A percentile compares a stretch with the other conserved stretches of the same genome.
phyloP scores from a whole-genome alignment of 2,329 filamentous ascomycete genomes.

The Aspergillus thermomutatus region DNA sequence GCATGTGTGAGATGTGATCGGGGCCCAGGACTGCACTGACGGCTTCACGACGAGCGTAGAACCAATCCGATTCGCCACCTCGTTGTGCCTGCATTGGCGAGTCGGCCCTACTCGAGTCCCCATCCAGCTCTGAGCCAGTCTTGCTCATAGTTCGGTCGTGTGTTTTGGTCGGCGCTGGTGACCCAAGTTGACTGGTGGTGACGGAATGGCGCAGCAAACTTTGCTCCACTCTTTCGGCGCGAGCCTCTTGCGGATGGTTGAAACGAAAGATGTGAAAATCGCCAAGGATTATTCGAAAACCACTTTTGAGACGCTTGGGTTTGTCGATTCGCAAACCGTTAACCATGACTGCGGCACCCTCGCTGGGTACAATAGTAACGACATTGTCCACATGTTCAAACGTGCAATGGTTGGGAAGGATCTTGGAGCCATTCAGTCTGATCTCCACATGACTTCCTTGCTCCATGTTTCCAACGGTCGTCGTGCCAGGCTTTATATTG shows the following conservation, averaged over 20 bases:
- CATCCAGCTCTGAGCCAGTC: conserved; percentile 71
- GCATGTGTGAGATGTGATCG: conserved; percentile 84
- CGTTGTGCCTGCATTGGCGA: conserved; percentile 72
- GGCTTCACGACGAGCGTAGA: conserved; percentile 88
- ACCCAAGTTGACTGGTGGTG: conserved; percentile 60
- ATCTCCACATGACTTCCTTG: conserved; percentile 82
- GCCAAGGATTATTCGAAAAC: conserved; percentile 90
- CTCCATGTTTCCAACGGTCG: conserved; percentile 91
- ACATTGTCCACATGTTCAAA: conserved; percentile 92
- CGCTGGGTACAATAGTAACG: conserved; percentile 84
- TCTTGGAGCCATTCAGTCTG: conserved; percentile 87
- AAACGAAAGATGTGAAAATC: conserved; percentile 99
- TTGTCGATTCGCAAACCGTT: conserved; percentile 89
- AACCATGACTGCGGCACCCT: conserved; percentile 97
- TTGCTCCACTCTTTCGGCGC: conserved; percentile 84
- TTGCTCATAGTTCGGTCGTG: conserved; percentile 82
- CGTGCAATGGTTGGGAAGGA: conserved; percentile 85
- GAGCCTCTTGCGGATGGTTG: conserved; percentile 94
- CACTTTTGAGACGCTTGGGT: conserved; percentile 80
- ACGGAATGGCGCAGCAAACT: conserved; percentile 83
- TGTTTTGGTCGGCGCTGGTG: conserved; percentile 59
- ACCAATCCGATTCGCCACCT: conserved; percentile 84
- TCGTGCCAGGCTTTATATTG: conserved; percentile 93
- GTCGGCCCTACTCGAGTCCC: conserved; percentile 68
- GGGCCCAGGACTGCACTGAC: conserved; percentile 83